These are phyloP conservation scores for Inosperma sp. DNA, from an alignment of 768 basidiomycete genomes.

Conservation along the genomic window DNA sequence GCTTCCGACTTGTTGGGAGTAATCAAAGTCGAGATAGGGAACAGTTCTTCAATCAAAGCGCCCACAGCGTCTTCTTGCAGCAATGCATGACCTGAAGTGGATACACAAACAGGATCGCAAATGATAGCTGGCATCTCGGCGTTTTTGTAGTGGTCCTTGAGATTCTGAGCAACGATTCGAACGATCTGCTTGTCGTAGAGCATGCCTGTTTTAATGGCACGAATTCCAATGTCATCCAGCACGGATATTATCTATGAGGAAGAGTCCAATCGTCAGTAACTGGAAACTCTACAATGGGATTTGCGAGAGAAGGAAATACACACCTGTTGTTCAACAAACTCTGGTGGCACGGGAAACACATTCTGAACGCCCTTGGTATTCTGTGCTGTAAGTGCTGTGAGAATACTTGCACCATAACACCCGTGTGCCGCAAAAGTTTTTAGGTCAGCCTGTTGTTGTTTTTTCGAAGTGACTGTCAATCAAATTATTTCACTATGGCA, in stretches of 20 bases:
- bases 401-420: conserved; percentile 75
- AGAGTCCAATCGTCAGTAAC: not conserved
- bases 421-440: conserved; percentile 76
- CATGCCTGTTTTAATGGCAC: conserved; percentile 90
- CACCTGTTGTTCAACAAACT: conserved; percentile 74
- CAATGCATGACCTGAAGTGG: conserved; percentile 81
- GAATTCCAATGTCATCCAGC: conserved; percentile 63
- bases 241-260: conserved; percentile 60
- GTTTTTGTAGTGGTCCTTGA: conserved; percentile 40
- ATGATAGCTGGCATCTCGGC: conserved; percentile 50
- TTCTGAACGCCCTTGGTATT: conserved; percentile 82
- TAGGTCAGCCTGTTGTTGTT: conserved; percentile 65
- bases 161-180: conserved; percentile 44
- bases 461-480: not conserved
- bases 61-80: conserved; percentile 63
- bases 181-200: conserved; percentile 58
- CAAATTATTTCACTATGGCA: not conserved
- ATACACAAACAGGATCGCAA: conserved; percentile 88
- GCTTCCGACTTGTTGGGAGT: conserved; percentile 88
- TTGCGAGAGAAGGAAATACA: conserved; percentile 15
- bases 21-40: conserved; percentile 67
- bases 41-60: conserved; percentile 53
- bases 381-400: conserved; percentile 87
- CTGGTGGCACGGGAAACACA: conserved; percentile 61
- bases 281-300: too few relatives aligned